Base-by-base conservation (phyloP, 257 asterid genomes). In the Henckelia pumila region DNA sequence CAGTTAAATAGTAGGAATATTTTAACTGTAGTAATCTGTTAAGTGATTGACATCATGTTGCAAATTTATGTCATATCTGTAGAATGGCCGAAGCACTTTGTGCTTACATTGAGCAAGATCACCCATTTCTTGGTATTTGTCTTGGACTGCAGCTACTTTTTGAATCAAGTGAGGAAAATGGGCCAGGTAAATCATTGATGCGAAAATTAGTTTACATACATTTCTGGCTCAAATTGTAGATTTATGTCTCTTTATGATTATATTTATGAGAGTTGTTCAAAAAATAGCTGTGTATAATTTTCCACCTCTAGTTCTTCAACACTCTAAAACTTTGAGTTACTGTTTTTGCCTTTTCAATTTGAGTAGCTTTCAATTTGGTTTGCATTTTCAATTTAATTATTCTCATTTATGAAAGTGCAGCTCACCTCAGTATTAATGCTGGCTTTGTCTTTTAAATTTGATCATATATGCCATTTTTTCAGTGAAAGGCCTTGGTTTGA, bases 91-190 rank as follows among this genome's bases (percentile, higher is more conserved):
- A 93, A 70, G 95, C 90, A 32, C 95, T 93, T 24, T 80, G 89
- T 73, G 22, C 84, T 53, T 90, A 93, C 80, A 86, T 93, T 66
- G 91, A 88, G 78, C 93, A 88, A 79, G 99, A 93, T 82, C 96
- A 96, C 35, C 96, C 97, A 21, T 93, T 90, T 77, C 83, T 93
- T 57, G 99, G 99, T 75, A 93, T 93, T 69, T 93, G 99, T 73
- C 97, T 93, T 78, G 99, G 99, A 67, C 68, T 93, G 81, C 99
- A 93, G 80, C 88, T 93, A 72, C 96, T 93, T 69, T 93, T 93
- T 76, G 99, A 93, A 75, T 91, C 97, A 11, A 93, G 99, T 32
- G 92, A 84, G 70, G 99, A 93, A 82, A 91, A 93, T 71, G 99
- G 97, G 66, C 94, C 86, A 73, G 99, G 97, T 92, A 72, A 74